A percentile compares a stretch with the other conserved stretches of the same genome.
Conservation (phyloP, 495 filamentous ascomycete genomes). For the Physcia stellaris region DNA sequence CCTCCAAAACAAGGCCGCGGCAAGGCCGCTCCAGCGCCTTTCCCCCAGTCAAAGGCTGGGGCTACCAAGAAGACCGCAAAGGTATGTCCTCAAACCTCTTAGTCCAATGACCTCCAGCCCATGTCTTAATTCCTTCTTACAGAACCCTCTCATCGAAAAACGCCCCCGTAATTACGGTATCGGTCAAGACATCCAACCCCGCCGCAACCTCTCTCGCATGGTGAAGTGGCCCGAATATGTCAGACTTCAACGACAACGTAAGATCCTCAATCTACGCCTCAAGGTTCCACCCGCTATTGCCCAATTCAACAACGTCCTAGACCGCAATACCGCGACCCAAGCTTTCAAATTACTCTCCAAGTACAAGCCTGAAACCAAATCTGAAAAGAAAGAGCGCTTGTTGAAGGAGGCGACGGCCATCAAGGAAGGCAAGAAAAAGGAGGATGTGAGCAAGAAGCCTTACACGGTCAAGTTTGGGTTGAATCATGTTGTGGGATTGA, state of each 20-base stretch:
- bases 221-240: conserved; percentile 99
- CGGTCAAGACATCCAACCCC: conserved; percentile 96
- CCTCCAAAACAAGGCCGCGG: conserved; percentile 68
- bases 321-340: conserved; percentile 97
- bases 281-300: conserved; percentile 97
- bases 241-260: conserved; percentile 98
- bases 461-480: conserved; percentile 99
- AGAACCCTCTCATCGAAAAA: conserved; percentile 99
- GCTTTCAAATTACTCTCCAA: conserved; percentile 98
- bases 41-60: conserved; percentile 86
- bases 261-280: conserved; percentile 95
- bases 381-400: conserved; percentile 99
- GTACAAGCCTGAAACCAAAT: conserved; percentile 98
- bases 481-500: conserved; percentile 98
- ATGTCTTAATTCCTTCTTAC: not conserved
- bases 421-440: conserved; percentile 98
- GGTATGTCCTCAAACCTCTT: conserved; percentile 41
- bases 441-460: conserved; percentile 99
- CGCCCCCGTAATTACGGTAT: conserved; percentile 95
- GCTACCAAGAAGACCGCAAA: conserved; percentile 83
- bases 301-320: conserved; percentile 93
- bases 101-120: not conserved
- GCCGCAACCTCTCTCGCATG: conserved; percentile 95
- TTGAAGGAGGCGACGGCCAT: conserved; percentile 95
- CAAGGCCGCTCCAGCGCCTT: conserved; percentile 90